phyloP scores from a whole-genome alignment of 768 basidiomycete species.

The Lactarius hatsudake region DNA sequence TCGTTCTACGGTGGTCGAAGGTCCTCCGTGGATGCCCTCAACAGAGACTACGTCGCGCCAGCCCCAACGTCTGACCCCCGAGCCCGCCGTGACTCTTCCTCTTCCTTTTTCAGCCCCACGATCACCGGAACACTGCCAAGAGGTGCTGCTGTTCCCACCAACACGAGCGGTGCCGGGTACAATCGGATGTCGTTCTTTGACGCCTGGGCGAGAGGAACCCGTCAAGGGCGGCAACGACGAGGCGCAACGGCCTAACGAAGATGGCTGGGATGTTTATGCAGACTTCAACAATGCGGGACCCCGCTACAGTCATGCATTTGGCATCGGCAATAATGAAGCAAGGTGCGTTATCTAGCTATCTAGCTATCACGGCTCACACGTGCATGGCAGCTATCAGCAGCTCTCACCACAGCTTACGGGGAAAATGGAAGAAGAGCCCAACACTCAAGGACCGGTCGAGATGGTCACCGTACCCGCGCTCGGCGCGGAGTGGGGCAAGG shows the following conservation, averaged over 20 bases:
- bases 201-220: slow-evolving; percentile 69
- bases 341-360: slow-evolving; percentile 41
- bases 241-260: slow-evolving; percentile 44
- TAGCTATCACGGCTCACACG: slow-evolving; percentile 24
- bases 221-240: slow-evolving; percentile 78
- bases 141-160: slow-evolving; percentile 30
- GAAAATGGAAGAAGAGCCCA: slow-evolving; percentile 42
- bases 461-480: slow-evolving; percentile 90
- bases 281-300: slow-evolving; percentile 89
- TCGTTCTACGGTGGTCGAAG: slow-evolving; percentile 73
- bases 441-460: slow-evolving; percentile 58
- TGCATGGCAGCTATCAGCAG: slow-evolving; percentile 25
- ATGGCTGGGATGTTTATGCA: slow-evolving; percentile 77
- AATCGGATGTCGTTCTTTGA: slow-evolving; percentile 67
- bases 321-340: slow-evolving; percentile 37
- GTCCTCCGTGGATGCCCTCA: slow-evolving; percentile 59
- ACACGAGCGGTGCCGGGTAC: slow-evolving; percentile 54
- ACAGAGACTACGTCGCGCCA: slow-evolving; percentile 45
- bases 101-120: slow-evolving; percentile 57
- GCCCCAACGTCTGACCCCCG: slow-evolving; percentile 34
- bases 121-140: slow-evolving; percentile 35
- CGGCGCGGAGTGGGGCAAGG: slow-evolving; percentile 84
- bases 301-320: slow-evolving; percentile 65
- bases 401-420: slow-evolving; percentile 12
- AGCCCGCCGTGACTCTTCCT: slow-evolving; percentile 63